Evolutionary conservation across 192 early-diverging fungal species (phyloP).

Genomic region (Umbelopsis sp.): DNA sequence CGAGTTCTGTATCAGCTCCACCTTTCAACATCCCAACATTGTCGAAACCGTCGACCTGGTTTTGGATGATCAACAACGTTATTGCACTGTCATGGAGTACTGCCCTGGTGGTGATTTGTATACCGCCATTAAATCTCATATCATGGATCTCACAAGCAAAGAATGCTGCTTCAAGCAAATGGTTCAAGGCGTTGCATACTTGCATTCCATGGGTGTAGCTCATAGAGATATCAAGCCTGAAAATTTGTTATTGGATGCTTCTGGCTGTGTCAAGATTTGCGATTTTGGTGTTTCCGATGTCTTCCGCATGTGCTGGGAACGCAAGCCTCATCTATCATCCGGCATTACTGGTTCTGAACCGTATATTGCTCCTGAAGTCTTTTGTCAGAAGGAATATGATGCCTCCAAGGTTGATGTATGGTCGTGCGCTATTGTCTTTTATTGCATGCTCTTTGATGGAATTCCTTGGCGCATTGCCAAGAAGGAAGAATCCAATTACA

Average conservation of each 20-base stretch:
- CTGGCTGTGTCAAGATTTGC: slow-evolving; percentile 88
- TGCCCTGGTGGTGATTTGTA: slow-evolving; percentile 95
- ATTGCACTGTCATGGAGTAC: slow-evolving; percentile 81
- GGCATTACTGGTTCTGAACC: slow-evolving; percentile 95
- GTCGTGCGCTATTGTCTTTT: slow-evolving; percentile 88
- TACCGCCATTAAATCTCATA: slow-evolving; percentile 74
- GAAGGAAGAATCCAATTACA: slow-evolving; percentile 33
- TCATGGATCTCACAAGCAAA: slow-evolving; percentile 70
- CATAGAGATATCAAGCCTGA: slow-evolving; percentile 87
- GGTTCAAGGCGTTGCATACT: slow-evolving; percentile 84
- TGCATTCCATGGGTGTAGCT: slow-evolving; percentile 94
- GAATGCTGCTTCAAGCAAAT: slow-evolving; percentile 97
- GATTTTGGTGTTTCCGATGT: slow-evolving; percentile 99
- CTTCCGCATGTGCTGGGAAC: slow-evolving; percentile 85
- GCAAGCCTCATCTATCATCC: slow-evolving; percentile 71
- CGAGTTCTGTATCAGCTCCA: slow-evolving; percentile 97
- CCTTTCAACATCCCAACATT: slow-evolving; percentile 89
- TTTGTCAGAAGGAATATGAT: slow-evolving; percentile 82
- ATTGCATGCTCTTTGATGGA: slow-evolving; percentile 37
- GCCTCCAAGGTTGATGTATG: slow-evolving; percentile 90
- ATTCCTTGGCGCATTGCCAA: slow-evolving; percentile 39
- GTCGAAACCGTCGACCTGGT: slow-evolving; percentile 95
- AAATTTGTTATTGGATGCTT: slow-evolving; percentile 83
- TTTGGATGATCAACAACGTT: slow-evolving; percentile 84
- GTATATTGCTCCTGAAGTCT: slow-evolving; percentile 96